Base-by-base conservation (phyloP, 805 yeast genomes). In the Yarrowia bubula region DNA sequence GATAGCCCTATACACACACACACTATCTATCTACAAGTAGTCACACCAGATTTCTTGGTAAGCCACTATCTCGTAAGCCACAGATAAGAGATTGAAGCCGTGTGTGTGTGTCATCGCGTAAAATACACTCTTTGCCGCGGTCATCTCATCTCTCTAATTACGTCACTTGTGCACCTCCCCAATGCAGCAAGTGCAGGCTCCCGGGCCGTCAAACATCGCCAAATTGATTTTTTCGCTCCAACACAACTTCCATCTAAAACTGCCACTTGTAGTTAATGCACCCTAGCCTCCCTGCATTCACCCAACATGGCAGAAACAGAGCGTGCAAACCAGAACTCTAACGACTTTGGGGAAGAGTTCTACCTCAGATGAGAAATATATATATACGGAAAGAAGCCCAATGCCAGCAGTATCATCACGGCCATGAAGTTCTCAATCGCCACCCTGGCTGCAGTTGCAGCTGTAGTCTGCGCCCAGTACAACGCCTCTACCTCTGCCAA, bases 391-490 rank as follows among this genome's bases (percentile, higher is more conserved):
- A 14, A 33, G 0, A 15, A 35, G 31, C 31, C 55, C 13, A 15
- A n/a, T n/a, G 32, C 13, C 11, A n/a, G n/a, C 8, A n/a, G n/a
- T 17, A n/a, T 11, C 39, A 10, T 15, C 11, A 47, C 33, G 55
- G 41, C 15, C 15, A 48, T 48, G 55, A 33, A 48, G 55, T 48
- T 48, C 55, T 35, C 55, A 17, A 48, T 48, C 41, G 55, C 55
- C 41, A 48, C 55, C 41, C 15, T 48, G 55, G 55, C 55, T 35
- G 55, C 55, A 9, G 55, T 35, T 35, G 41, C 55, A 48, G 55
- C 55, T 48, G 41, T 48, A 17, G 55, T 48, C 35, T 17, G 32
- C 17, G 55, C 55, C 13, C 55, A 48, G 55, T 48, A 48, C 55
- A 48, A 48, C 55, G 33, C 53, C 35, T 48, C 55, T 48, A 7